Evolutionary conservation across 2,329 filamentous ascomycete species (phyloP), one percentile per base, ranked within the genome.

Genomic region (Fusarium udum): DNA sequence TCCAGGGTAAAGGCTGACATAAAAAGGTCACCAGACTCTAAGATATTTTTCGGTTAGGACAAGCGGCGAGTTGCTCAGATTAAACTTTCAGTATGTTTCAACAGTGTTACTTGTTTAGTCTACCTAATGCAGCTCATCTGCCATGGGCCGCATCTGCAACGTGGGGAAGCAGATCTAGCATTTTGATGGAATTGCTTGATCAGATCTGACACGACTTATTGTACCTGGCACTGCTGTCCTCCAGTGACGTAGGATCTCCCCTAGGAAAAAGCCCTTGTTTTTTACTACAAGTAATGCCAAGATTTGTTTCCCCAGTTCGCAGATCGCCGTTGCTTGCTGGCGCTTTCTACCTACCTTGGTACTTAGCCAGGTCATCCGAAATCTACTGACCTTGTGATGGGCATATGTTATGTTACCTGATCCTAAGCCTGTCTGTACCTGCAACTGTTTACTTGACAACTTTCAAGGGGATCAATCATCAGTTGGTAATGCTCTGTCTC

Each of bases 151-250:
- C 31, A 65, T 49, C 46, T 70, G 32, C 42, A 70, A 69, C 66
- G 60, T 65, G 67, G 67, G 66, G 67, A 70, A 60, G 32, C 39
- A 45, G 65, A 70, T 69, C 59, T 68, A 70, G 62, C 45, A 68
- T 70, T 72, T 59, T 37, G 49, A 57, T 68, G 45, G 37, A 37
- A 42, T 55, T 72, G 45, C 26, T 68, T 31, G 46, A 72, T 57
- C 36, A 39, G 46, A 64, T 61, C 69, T 69, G 55, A 58, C 64
- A 60, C 53, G 51, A 72, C 59, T 72, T 36, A n/a, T 46, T 57
- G 37, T 45, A 42, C 43, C 42, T 32, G n/a, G 37, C 26, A 36
- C n/a, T 67, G 24, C 39, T 31, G 20, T 24, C 31, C 28, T 48
- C 20, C 46, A 36, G 42, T 70, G 45, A 59, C 46, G 51, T 45